Conservation (phyloP, 495 filamentous ascomycete species). For the Aspergillus leporis region DNA sequence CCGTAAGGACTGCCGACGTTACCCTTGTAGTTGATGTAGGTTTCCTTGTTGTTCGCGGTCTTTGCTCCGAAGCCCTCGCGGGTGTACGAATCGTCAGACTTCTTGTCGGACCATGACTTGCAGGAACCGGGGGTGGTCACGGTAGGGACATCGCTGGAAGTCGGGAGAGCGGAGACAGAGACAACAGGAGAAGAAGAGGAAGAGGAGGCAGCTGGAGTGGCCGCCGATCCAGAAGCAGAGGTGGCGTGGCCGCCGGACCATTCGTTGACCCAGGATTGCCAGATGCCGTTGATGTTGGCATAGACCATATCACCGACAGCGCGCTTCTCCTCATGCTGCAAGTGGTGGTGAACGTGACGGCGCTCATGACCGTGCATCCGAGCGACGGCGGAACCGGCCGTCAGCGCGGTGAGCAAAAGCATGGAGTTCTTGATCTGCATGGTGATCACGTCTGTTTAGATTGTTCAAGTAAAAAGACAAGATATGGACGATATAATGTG, state of each 20-base stretch:
- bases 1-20: constrained; percentile 55
- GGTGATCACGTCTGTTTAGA: constrained; percentile 19
- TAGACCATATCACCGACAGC: constrained; percentile 50
- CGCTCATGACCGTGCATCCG: constrained; percentile 50
- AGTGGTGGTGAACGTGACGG: constrained; percentile 37
- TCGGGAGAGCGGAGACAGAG: constrained; percentile 21
- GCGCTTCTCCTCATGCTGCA: constrained; percentile 36
- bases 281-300: constrained; percentile 62
- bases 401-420: constrained; percentile 41
- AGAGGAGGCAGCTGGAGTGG: constrained; percentile 4
- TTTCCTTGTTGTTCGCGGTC: constrained; percentile 19
- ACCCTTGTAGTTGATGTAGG: constrained; percentile 34
- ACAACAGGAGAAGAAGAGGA: constrained; percentile 19
- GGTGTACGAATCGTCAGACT: constrained; percentile 27
- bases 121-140: constrained; percentile 23
- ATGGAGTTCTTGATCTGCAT: constrained; percentile 48
- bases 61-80: constrained; percentile 32
- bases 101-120: constrained; percentile 29
- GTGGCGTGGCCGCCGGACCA: constrained; percentile 51
- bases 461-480: constrained; percentile 9
- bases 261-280: constrained; percentile 64
- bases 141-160: constrained; percentile 18
- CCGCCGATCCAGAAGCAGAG: constrained; percentile 23
- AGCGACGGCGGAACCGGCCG: constrained; percentile 43
- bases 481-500: constrained; percentile 6